phyloP scores from a whole-genome alignment of 371 early-diverging fungal species.

The Mortierella sp. region DNA sequence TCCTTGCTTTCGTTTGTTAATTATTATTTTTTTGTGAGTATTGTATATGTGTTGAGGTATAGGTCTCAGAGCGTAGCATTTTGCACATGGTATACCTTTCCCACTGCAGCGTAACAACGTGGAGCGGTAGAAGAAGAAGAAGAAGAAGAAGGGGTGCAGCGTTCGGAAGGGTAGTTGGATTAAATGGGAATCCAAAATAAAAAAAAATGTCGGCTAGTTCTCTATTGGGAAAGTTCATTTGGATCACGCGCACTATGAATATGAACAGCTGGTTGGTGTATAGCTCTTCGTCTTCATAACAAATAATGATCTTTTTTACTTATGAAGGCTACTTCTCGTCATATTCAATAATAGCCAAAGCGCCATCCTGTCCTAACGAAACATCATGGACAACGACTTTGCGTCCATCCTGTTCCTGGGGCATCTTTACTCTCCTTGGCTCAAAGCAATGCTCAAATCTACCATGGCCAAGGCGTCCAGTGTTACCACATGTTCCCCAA shows the following conservation, averaged over 20 bases:
- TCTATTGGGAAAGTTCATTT: background rate
- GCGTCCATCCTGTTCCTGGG: slow-evolving; percentile 31
- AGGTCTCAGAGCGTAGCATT: too few species aligned
- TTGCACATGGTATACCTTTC: too few species aligned
- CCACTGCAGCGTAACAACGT: background rate
- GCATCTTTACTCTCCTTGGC: slow-evolving; percentile 59
- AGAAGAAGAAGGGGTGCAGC: slow-evolving; percentile 2
- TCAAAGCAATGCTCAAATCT: slow-evolving; percentile 61
- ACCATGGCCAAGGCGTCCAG: slow-evolving; percentile 67
- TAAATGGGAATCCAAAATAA: slow-evolving; percentile 7
- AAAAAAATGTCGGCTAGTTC: background rate
- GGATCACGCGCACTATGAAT: background rate
- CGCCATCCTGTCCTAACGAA: slow-evolving; percentile 58
- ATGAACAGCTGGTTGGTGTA: background rate
- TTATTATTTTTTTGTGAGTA: background rate
- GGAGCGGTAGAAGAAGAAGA: background rate
- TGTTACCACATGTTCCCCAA: slow-evolving; percentile 71
- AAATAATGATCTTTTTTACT: background rate
- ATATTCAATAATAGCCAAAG: slow-evolving; percentile 16
- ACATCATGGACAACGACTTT: slow-evolving; percentile 59
- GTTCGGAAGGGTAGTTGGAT: background rate
- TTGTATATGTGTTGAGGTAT: too few species aligned
- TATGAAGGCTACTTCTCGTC: slow-evolving; percentile 5
- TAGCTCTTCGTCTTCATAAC: background rate
- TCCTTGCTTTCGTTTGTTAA: background rate